phyloP scores from a whole-genome alignment of 805 yeast genomes.

The Barnettozyma wickerhamii region DNA sequence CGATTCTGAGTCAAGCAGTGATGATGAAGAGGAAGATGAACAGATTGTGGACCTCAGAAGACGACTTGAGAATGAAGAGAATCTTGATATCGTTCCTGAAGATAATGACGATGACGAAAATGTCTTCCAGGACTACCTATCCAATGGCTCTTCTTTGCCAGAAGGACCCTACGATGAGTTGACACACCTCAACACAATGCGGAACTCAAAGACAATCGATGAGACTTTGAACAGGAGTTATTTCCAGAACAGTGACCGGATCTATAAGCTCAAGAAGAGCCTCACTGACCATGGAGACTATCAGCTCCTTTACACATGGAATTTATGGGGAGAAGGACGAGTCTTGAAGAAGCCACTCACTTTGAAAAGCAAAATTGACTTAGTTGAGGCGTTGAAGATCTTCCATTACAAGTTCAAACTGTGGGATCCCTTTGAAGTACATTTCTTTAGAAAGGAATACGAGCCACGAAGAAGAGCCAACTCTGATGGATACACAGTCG shows the following conservation, averaged over 20 bases:
- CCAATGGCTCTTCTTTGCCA: background rate
- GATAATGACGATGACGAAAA: background rate
- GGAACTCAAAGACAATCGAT: background rate
- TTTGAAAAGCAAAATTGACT: conserved; percentile 5
- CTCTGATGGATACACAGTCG: background rate
- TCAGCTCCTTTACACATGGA: conserved; percentile 5
- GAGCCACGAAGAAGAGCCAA: background rate
- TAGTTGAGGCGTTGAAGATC: conserved; percentile 3
- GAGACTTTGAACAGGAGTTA: background rate
- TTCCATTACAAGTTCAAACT: background rate
- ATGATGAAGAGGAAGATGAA: background rate
- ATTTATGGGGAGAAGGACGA: conserved; percentile 2
- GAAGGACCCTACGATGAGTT: background rate
- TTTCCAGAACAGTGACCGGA: conserved; percentile 1
- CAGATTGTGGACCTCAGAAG: background rate
- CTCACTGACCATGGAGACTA: conserved; percentile 1
- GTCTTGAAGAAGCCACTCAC: background rate
- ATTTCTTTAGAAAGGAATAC: conserved; percentile 6
- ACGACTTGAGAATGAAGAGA: background rate
- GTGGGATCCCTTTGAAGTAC: conserved; percentile 1
- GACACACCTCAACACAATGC: background rate
- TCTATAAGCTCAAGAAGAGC: conserved; percentile 1
- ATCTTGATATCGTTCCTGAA: no score
- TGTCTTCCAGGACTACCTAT: background rate
- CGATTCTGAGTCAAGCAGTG: background rate